phyloP scores from a whole-genome alignment of 2,329 filamentous ascomycete genomes.

The Akanthomyces dipterigenus region DNA sequence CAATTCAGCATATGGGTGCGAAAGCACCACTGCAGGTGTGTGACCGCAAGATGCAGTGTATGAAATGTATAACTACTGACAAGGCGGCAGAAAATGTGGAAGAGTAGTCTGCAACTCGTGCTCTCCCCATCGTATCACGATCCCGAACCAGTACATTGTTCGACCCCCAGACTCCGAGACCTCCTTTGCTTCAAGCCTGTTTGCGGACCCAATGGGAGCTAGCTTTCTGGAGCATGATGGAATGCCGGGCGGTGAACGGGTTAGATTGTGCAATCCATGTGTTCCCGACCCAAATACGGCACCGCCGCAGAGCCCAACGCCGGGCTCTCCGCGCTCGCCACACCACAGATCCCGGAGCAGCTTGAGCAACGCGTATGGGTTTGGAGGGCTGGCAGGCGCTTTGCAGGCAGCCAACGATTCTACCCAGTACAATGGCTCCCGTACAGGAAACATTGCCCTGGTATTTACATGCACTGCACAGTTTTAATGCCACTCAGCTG shows the following conservation, averaged over 20 bases:
- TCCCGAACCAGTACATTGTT: conserved; percentile 89
- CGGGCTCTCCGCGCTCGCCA: conserved; percentile 28
- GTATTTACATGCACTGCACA: conserved; percentile 27
- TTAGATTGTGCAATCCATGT: conserved; percentile 55
- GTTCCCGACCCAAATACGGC: conserved; percentile 55
- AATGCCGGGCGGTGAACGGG: conserved; percentile 48
- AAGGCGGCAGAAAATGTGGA: conserved; percentile 67
- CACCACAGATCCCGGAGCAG: conserved; percentile 43
- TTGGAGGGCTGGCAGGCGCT: neutral
- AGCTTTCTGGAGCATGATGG: conserved; percentile 37
- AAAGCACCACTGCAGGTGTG: conserved; percentile 85
- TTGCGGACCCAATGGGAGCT: conserved; percentile 33
- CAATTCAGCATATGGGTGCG: conserved; percentile 80
- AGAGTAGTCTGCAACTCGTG: conserved; percentile 84
- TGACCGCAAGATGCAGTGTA: conserved; percentile 9
- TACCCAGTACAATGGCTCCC: conserved; percentile 26
- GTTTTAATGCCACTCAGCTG: neutral
- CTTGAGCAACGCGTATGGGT: conserved; percentile 28
- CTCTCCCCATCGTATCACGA: conserved; percentile 91
- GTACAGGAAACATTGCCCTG: conserved; percentile 43
- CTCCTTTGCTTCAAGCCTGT: conserved; percentile 26
- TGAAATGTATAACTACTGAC: neutral
- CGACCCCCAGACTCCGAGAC: conserved; percentile 54
- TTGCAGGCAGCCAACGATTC: conserved; percentile 24
- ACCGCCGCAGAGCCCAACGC: conserved; percentile 40